Evolutionary conservation across 164 flowering plant species (phyloP), one percentile per base, ranked within the genome.

Genomic region (Sedum album): DNA sequence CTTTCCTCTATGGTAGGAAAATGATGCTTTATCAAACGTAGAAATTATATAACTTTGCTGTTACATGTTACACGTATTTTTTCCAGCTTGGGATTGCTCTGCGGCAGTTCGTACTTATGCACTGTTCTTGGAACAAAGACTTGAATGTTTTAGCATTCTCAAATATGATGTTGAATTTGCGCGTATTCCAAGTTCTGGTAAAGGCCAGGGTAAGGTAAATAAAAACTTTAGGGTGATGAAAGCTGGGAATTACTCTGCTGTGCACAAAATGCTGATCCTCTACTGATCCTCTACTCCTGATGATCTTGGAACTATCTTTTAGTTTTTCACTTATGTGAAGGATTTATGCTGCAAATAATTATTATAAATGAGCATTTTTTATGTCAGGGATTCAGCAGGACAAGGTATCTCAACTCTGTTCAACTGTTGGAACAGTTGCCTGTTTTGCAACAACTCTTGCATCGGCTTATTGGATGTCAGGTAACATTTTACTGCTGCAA

Each of bases 81-180:
- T 72, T 76, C 41, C 84, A 94, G 98, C 98, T 70, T 94, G 98
- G 98, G 98, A 94, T 82, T 94, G 96, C 78, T 94, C 98, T 73
- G 97, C 88, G 23, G 89, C 97, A 95, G 98, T 94, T 57, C 93
- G 98, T 69, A 87, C 96, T 2, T 94, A 94, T 85, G 96, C 89
- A 46, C 78, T 84, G 42, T 94, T 88, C 76, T 77, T 94, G 82
- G 98, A 94, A 77, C 97, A 94, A 85, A 88, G 76, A 41, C 46
- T 41, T 41, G 46, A 41, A 11, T 41, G 46, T 41, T 41, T 41
- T 13, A 41, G 46, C 14, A 46, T 85, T 74, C 68, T 94, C 73
- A 94, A 86, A 77, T 94, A 94, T 84, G 98, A 94, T 68, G 84
- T 91, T 78, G 98, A 94, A 76, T 85, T 95, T 57, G 97, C 91